These are phyloP conservation scores for Musa balbisiana DNA, from an alignment of 202 grass and related monocot species.

Conservation along the genomic window DNA sequence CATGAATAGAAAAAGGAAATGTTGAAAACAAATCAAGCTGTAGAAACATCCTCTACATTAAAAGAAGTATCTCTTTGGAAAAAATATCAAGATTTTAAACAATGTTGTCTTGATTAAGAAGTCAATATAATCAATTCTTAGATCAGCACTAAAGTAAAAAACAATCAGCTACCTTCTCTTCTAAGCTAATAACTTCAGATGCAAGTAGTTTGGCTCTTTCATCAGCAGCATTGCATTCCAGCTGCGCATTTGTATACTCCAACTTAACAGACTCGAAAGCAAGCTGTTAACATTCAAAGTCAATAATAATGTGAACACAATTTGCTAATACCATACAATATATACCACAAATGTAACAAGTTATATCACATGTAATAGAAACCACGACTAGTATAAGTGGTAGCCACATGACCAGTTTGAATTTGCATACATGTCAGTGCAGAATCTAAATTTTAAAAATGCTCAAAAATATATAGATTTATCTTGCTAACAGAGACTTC, in stretches of 20 bases:
- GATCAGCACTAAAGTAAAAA: background rate
- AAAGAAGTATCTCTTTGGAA: background rate
- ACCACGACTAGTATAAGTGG: background rate
- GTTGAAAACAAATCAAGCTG: background rate
- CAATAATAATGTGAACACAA: background rate
- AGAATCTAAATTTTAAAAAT: background rate
- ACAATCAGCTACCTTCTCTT: conserved; percentile 77
- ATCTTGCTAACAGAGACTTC: background rate
- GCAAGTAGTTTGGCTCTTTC: conserved; percentile 96
- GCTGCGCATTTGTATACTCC: conserved; percentile 81
- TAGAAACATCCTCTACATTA: background rate
- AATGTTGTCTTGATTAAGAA: conserved; percentile 14
- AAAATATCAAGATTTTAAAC: background rate
- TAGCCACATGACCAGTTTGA: background rate
- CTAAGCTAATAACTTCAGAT: conserved; percentile 95
- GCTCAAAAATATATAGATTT: background rate
- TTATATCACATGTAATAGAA: background rate
- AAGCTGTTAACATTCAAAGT: conserved; percentile 37
- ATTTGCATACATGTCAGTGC: background rate
- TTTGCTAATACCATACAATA: no score
- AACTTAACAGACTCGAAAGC: conserved; percentile 66
- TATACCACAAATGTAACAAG: no score
- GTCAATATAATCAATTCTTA: background rate
- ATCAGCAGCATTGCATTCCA: conserved; percentile 95
- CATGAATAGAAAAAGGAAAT: background rate